Evolutionary conservation across 139 green algal genomes (phyloP), one percentile per base, ranked within the genome.

Genomic region (Monoraphidium neglectum): DNA sequence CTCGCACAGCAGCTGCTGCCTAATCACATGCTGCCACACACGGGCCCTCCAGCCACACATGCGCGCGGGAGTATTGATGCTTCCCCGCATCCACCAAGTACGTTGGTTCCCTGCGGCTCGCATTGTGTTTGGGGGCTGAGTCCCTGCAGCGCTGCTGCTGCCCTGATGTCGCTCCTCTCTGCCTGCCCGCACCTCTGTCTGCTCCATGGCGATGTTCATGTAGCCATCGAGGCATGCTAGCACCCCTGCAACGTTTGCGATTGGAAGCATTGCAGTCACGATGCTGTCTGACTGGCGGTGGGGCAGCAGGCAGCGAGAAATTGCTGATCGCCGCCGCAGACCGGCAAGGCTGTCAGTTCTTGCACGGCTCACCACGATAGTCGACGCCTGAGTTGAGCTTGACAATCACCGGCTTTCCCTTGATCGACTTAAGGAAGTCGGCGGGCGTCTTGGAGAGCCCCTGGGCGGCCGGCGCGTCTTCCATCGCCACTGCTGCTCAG

Each of bases 191-290:
- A 94, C 93, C 84, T 99, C 96, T 74, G 97, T 99, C 77, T 99
- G 93, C 86, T 99, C 97, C 96, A 99, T 98, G 1, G 97, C 97
- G 49, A 99, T 98, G 87, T 99, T 99, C 97, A 99, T 99, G 87
- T 98, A 99, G 30, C 97, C 97, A 82, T 99, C 97, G 40, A 99
- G 75, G 80, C 96, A 99, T 0, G 94, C 94, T 36, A 99, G 82
- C 13, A 99, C 90, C 2, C 96, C 96, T 97, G 88, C 70, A 84
- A 28, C 28, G 13, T 47, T n/a, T 15, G 1, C 3, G 10, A 8
- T 56, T 68, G 51, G 38, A 24, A 65, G 28, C 5, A 18, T 73
- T 63, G n/a, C n/a, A n/a, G n/a, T n/a, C n/a, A n/a, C n/a, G n/a
- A n/a, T n/a, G n/a, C n/a, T 54, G 23, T 33, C 33, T 63, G 54